phyloP scores from a whole-genome alignment of 352 stramenopile species.

The Pythium guiyangense region DNA sequence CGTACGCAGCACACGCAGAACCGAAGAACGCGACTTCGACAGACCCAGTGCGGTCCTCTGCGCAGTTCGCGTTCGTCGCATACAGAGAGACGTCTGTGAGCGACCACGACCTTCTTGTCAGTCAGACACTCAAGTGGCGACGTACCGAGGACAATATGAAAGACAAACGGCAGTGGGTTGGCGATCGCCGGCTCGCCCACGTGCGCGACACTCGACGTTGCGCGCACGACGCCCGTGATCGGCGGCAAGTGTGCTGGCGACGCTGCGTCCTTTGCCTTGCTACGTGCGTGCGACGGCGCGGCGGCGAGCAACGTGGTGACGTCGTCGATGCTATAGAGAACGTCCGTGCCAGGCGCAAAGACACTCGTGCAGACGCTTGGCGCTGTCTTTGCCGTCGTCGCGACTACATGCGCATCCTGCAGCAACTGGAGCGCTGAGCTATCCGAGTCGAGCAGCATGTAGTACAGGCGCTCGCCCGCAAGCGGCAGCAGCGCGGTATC shows the following conservation, averaged over 20 bases:
- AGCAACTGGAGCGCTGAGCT: conserved; percentile 44
- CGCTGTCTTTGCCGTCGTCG: not conserved
- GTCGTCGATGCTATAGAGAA: conserved; percentile 18
- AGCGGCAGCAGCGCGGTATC: conserved; percentile 46
- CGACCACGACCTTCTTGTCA: not conserved
- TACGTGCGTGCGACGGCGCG: not conserved
- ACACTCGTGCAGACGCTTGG: conserved; percentile 20
- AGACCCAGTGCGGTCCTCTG: conserved; percentile 37
- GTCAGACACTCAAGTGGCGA: conserved; percentile 1
- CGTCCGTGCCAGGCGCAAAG: conserved; percentile 15
- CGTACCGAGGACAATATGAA: conserved; percentile 54
- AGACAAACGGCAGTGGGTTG: conserved; percentile 64
- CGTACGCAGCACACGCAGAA: conserved; percentile 57
- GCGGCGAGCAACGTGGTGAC: conserved; percentile 2
- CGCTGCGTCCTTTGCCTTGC: not conserved
- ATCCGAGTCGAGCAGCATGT: conserved; percentile 47
- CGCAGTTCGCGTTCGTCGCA: not conserved
- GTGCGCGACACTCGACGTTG: conserved; percentile 55
- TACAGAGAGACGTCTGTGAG: not conserved
- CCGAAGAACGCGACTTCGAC: conserved; percentile 68
- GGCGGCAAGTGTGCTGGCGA: conserved; percentile 12
- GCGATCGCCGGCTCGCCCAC: conserved; percentile 29
- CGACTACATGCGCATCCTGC: not conserved
- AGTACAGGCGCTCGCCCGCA: conserved; percentile 43
- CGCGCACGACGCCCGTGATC: conserved; percentile 45